phyloP scores from a whole-genome alignment of 2,329 filamentous ascomycete species.

The Trichophyton simii region DNA sequence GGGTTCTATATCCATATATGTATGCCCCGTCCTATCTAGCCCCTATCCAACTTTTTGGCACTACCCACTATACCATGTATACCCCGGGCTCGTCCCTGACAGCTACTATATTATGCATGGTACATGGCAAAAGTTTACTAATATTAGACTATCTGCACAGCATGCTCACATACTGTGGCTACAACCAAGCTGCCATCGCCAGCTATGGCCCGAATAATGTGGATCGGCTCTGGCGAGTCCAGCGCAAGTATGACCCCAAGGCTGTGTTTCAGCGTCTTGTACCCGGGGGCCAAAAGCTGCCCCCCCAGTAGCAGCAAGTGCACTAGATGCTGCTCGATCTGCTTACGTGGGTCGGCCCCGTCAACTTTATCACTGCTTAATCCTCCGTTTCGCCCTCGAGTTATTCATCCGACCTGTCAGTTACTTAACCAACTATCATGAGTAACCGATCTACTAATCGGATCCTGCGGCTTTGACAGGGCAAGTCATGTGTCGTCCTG shows the following conservation, averaged over 20 bases:
- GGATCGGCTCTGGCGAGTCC: slow-evolving; percentile 2
- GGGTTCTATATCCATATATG: slow-evolving; percentile 4
- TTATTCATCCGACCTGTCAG: background rate
- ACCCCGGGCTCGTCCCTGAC: background rate
- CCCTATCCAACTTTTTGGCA: background rate
- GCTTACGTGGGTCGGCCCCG: background rate
- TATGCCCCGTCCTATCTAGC: background rate
- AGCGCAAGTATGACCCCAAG: slow-evolving; percentile 7
- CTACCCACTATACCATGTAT: background rate
- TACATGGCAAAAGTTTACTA: background rate
- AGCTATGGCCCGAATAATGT: slow-evolving; percentile 9
- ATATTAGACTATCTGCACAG: background rate
- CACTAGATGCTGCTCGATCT: background rate
- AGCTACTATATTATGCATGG: background rate
- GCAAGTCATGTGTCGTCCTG: background rate
- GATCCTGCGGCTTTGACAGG: background rate
- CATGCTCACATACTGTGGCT: slow-evolving; percentile 6
- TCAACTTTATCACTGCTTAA: background rate
- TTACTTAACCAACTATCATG: background rate
- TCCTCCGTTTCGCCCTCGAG: background rate
- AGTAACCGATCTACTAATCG: background rate
- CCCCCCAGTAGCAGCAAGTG: background rate
- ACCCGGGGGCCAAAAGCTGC: slow-evolving; percentile 9
- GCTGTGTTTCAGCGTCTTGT: slow-evolving; percentile 7
- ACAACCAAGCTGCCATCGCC: slow-evolving; percentile 7